Evolutionary conservation across 768 basidiomycete genomes (phyloP), one percentile per base, ranked within the genome.

Genomic region (Kwoniella sp.): DNA sequence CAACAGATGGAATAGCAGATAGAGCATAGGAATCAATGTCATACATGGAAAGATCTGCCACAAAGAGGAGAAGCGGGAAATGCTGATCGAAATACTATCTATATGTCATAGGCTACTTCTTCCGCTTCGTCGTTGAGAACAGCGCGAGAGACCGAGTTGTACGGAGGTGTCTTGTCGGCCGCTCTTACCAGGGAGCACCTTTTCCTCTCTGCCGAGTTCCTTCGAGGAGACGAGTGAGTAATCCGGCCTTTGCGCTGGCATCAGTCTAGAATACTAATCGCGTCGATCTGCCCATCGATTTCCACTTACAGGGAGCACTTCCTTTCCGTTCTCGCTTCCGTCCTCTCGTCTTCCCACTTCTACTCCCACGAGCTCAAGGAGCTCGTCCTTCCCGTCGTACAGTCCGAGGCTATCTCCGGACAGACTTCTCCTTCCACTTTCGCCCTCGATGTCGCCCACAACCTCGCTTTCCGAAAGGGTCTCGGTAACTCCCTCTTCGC

Each of bases 201-300:
- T 51, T 88, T 92, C 65, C 83, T 97, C 79, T 94, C 92, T 25
- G 93, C 95, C 58, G 94, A 97, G 81, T 99, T 96, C 83, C 83
- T 97, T 73, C 87, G 89, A 64, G 93, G 92, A 53, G 93, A 99
- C 81, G 94, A 96, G 95, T 97, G 81, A 83, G 93, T 90, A n/a
- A 28, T 25, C n/a, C n/a, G 1, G n/a, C n/a, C n/a, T n/a, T n/a
- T n/a, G n/a, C n/a, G n/a, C n/a, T 26, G 13, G 25, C 9, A 37
- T 38, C 17, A 23, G 4, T 54, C 20, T 26, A 26, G 8, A 29
- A 2, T 50, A 4, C n/a, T 61, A 31, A 55, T 54, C 54, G 25
- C 15, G 28, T 15, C 30, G 51, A 34, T 50, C 13, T 5, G 38
- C 54, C 13, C 15, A n/a, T 15, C 30, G 51, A 34, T 50, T 34